Evolutionary conservation across 805 yeast species (phyloP), one percentile per base, ranked within the genome.

Genomic region (Kregervanrija fluxuum): DNA sequence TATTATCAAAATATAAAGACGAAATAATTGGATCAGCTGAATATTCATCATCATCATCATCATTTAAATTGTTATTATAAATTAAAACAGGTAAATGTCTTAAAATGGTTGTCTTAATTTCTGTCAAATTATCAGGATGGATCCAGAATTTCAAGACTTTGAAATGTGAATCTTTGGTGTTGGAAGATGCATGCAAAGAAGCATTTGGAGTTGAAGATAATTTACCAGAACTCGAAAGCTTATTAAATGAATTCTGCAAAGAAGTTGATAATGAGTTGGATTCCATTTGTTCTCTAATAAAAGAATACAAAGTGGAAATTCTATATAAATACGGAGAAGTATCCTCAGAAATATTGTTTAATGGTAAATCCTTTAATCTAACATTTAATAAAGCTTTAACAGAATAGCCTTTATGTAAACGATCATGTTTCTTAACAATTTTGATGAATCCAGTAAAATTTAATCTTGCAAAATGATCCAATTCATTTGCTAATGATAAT

Each of bases 121-220:
- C 98, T 96, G 91, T 90, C 61, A 93, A 62, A 61, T 88, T 85
- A 55, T 93, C 99, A n/a, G 91, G 90, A 62, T 91, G 98, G 37
- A 93, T 75, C 99, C 99, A 91, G 65, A 91, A 91, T 67, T 86
- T 88, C 65, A 82, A 80, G 12, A 87, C 81, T 50, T 70, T 82
- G 70, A 55, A 80, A 31, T 59, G 59, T 8, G 48, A 38, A 6
- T 56, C 61, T 22, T 22, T 22, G 4, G 28, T 8, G 37, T 52
- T 52, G 8, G 45, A 35, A 16, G 42, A 17, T 5, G 43, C 38
- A 31, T 38, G 49, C 11, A 48, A 40, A 8, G 61, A 48, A 8
- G 65, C 56, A 44, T 56, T 54, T 28, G 67, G 65, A 17, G 69
- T 59, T 3, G 65, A 48, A 1, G 66, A 61, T 11, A 64, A 40